Evolutionary conservation across 495 filamentous ascomycete genomes (phyloP), one percentile per base, ranked within the genome.

Genomic region (Hypoxylon cercidicola): DNA sequence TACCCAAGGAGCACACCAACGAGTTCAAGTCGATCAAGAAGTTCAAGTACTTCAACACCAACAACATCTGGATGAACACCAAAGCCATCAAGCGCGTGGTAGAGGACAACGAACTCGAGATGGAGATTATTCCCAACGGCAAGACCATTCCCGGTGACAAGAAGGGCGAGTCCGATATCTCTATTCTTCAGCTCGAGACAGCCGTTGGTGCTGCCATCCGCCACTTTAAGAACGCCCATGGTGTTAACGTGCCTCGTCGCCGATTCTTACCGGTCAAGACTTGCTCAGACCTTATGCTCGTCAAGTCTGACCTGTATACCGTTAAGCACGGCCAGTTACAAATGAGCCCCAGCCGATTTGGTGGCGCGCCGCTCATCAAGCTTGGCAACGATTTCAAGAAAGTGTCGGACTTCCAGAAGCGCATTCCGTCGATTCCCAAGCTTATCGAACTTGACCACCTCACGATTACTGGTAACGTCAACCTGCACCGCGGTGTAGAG

Each of bases 21-120:
- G 95, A 99, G 82, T 99, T 99, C 92, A 99, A 99, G 89, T 97
- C 95, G 47, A 99, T 99, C 84, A 99, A 98, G 90, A 99, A 99
- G 85, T 99, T 99, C 89, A 97, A 97, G 85, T 99, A 99, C 88
- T 99, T 99, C 89, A 99, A 99, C 88, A 99, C 95, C 80, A 99
- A 99, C 90, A 99, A 99, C 87, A 97, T 99, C 82, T 99, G 95
- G 95, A 90, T 99, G 85, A 97, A 95, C 83, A 86, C 97, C 70
- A 88, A 91, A 74, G 95, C 95, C 64, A 90, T 99, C 84, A 97
- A 97, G 90, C 93, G 96, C 59, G 93, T 99, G 46, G 96, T 99
- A 1, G 93, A 99, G 85, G 91, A 96, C 82, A 91, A 96, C 79
- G 94, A 97, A 82, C 88, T 99, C 43, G 92, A 93, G 84, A 95